Evolutionary conservation across 768 basidiomycete genomes (phyloP).

Genomic region (Tephrocybe rancida): DNA sequence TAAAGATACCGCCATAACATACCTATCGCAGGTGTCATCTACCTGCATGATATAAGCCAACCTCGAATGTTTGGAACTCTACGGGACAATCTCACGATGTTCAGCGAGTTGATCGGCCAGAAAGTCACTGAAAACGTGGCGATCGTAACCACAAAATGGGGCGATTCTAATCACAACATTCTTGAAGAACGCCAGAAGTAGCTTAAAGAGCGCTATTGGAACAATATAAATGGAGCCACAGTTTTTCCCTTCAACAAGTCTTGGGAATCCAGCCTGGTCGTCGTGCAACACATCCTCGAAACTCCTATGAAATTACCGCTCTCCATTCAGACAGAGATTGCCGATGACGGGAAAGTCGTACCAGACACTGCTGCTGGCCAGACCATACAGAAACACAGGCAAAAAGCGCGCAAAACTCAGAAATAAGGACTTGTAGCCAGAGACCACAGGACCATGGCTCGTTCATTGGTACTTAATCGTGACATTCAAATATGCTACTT

Average conservation of each 20-base stretch:
- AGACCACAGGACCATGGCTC: too few relatives aligned
- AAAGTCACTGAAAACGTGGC: background rate
- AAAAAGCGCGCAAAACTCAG: too few relatives aligned
- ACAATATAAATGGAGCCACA: background rate
- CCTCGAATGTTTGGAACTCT: background rate
- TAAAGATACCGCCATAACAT: background rate
- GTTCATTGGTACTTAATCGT: too few relatives aligned
- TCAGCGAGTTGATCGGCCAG: background rate
- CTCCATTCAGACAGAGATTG: too few relatives aligned
- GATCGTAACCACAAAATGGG: slow-evolving; percentile 7
- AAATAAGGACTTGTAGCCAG: too few relatives aligned
- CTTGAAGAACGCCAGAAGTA: background rate
- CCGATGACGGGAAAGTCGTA: too few relatives aligned
- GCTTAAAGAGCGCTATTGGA: slow-evolving; percentile 3
- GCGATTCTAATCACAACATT: background rate
- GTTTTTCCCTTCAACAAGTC: background rate
- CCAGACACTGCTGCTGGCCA: too few relatives aligned
- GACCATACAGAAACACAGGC: too few relatives aligned
- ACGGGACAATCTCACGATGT: background rate
- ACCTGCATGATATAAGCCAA: slow-evolving; percentile 9
- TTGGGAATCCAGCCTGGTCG: background rate
- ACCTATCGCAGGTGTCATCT: background rate
- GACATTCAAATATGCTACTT: too few relatives aligned
- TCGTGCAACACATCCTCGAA: too few relatives aligned
- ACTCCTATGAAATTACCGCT: too few relatives aligned